phyloP scores from a whole-genome alignment of 2,329 filamentous ascomycete species.

The Tympanopsis confertula region DNA sequence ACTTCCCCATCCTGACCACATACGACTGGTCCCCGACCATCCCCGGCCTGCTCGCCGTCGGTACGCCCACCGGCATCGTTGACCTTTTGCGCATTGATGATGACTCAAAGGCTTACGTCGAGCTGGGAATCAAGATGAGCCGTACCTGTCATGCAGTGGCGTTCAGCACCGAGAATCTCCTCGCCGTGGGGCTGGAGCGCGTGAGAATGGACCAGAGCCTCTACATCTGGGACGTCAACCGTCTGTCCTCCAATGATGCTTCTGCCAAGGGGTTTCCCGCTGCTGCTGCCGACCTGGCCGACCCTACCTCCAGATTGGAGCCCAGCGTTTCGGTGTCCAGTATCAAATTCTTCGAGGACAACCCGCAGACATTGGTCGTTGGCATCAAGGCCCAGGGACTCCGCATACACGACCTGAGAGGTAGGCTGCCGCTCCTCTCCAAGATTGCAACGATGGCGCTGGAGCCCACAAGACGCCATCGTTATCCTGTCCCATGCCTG shows the following conservation, averaged over 20 bases:
- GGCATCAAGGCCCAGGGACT: conserved; percentile 67
- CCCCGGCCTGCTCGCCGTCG: conserved; percentile 61
- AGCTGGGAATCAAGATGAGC: conserved; percentile 63
- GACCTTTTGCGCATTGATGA: conserved; percentile 65
- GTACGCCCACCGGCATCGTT: conserved; percentile 64
- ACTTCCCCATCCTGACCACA: conserved; percentile 50
- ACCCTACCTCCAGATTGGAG: conserved; percentile 47
- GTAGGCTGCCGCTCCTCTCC: conserved; percentile 25
- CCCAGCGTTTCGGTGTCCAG: conserved; percentile 67
- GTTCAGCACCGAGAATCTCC: conserved; percentile 59
- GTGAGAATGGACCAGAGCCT: conserved; percentile 73
- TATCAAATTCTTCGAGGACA: conserved; percentile 70
- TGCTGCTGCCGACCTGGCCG: conserved; percentile 34
- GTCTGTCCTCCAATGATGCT: conserved; percentile 35
- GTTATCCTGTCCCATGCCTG: background rate
- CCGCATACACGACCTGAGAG: conserved; percentile 67
- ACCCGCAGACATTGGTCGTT: conserved; percentile 63
- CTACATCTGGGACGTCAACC: conserved; percentile 71
- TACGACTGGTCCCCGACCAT: conserved; percentile 56
- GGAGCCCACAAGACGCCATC: too few relatives aligned
- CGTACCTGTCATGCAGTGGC: conserved; percentile 72
- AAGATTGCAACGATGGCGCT: conserved; percentile 1
- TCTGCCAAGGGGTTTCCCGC: conserved; percentile 37
- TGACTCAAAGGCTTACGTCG: conserved; percentile 50
- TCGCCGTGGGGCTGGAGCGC: conserved; percentile 70